Evolutionary conservation across 2,329 filamentous ascomycete species (phyloP).

Genomic region (Atkinsonella hypoxylon): DNA sequence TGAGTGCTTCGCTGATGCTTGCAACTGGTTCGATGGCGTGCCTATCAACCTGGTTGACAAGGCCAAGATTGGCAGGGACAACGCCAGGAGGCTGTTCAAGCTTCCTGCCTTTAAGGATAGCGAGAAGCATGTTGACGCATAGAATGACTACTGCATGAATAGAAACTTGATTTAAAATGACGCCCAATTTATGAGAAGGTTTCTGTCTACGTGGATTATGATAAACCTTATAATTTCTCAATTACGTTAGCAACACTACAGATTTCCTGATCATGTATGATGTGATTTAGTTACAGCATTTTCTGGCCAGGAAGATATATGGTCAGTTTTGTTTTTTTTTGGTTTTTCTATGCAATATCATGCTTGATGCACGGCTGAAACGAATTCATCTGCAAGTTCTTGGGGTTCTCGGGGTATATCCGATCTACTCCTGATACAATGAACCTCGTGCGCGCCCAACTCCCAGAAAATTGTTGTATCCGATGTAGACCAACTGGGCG

Average conservation of each 20-base stretch:
- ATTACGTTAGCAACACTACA: too few species aligned
- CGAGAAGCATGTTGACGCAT: constrained; percentile 4
- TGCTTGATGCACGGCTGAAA: not conserved
- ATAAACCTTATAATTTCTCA: too few species aligned
- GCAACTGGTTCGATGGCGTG: constrained; percentile 28
- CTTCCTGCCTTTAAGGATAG: constrained; percentile 22
- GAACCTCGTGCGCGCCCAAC: too few species aligned
- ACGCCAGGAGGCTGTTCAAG: constrained; percentile 30
- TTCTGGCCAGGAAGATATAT: too few species aligned
- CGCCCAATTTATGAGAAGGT: not conserved
- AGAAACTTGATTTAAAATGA: not conserved
- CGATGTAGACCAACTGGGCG: too few species aligned
- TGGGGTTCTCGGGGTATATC: not conserved
- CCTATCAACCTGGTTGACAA: constrained; percentile 22
- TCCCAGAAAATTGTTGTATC: too few species aligned
- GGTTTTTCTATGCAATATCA: not conserved
- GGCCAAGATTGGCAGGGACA: constrained; percentile 30
- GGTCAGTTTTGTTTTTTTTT: too few species aligned
- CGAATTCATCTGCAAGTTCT: not conserved
- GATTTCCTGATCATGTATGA: too few species aligned
- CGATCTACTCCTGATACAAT: too few species aligned
- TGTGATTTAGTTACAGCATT: too few species aligned
- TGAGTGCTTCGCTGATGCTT: constrained; percentile 31
- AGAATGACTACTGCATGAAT: not conserved
- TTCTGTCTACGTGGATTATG: too few species aligned